These are phyloP conservation scores for Vitis riparia DNA, from an alignment of 164 flowering plant species.

Conservation along the genomic window DNA sequence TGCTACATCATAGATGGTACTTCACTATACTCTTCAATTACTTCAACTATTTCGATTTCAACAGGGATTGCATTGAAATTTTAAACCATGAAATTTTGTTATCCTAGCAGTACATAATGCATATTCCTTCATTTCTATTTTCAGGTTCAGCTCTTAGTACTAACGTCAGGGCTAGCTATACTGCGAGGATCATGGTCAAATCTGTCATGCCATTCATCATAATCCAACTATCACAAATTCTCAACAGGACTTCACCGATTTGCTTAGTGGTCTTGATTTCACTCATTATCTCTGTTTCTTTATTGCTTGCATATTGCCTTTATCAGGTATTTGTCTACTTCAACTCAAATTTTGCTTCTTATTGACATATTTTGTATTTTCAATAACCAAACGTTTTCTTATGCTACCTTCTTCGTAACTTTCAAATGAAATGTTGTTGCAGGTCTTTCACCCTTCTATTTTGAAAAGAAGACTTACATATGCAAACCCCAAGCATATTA, in stretches of 20 bases:
- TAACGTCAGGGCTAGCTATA: conserved; percentile 9
- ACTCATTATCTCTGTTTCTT: conserved; percentile 12
- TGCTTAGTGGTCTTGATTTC: conserved; percentile 8
- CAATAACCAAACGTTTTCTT: neutral
- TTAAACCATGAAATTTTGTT: too few species aligned
- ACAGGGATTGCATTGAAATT: too few species aligned
- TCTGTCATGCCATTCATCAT: conserved; percentile 20
- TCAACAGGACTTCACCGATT: neutral
- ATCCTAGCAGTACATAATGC: too few species aligned
- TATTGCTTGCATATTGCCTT: neutral
- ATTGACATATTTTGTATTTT: too few species aligned
- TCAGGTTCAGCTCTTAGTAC: conserved; percentile 20
- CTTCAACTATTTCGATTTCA: too few species aligned
- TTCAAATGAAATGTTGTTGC: neutral
- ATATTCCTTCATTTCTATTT: neutral
- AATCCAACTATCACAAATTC: conserved; percentile 9
- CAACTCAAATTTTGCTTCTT: conserved; percentile 2
- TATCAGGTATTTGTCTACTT: conserved; percentile 12
- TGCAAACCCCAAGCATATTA: conserved; percentile 3
- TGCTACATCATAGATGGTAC: neutral
- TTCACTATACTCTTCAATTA: too few species aligned
- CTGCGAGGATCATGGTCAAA: conserved; percentile 24
- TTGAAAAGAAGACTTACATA: neutral
- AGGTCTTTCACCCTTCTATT: conserved; percentile 6
- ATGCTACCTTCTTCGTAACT: too few species aligned